Evolutionary conservation across 345 rosid genomes (phyloP), one percentile per base, ranked within the genome.

Genomic region (Dovyalis caffra): DNA sequence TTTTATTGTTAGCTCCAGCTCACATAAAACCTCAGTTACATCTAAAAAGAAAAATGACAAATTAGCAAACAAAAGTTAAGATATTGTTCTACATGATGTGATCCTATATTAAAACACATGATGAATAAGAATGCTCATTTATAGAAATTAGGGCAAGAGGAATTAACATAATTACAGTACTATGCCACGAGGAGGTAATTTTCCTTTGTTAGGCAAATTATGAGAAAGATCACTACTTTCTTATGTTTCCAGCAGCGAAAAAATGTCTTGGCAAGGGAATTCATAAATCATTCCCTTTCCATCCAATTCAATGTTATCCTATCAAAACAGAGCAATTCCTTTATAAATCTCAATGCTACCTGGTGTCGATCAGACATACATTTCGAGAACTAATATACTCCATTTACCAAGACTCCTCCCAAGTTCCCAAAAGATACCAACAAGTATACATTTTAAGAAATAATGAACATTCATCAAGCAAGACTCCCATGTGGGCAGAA

Each of bases 11-110:
- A 88, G 88, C 82, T 90, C 91, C 65, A 90, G 81, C 77, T 86
- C 90, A 37, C 87, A 88, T 65, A 90, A 90, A 76, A 86, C 95
- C 77, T 68, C 84, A 20, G 95, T 82, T 63, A 90, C 91, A 79
- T 87, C 95, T 88, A 75, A 29, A 78, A 37, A 45, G 61, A 5
- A 45, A 26, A 31, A 60, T 64, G 63, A 45, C 8, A 8, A 56
- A 9, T 56, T 56, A 9, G 28, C 61, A 23, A 23, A n/a, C 28
- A 56, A n/a, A n/a, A 23, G 15, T 56, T 8, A 56, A 23, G 61
- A 56, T 10, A 56, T 8, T 23, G 61, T 56, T 56, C 61, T 23
- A 23, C 61, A 23, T n/a, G 28, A 14, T 56, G 28, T 56, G 61
- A 56, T 56, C 61, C 61, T 5, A 23, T 56, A 23, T n/a, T 23